These are phyloP conservation scores for Anacardium occidentale DNA, from an alignment of 345 rosid genomes.

Conservation along the genomic window DNA sequence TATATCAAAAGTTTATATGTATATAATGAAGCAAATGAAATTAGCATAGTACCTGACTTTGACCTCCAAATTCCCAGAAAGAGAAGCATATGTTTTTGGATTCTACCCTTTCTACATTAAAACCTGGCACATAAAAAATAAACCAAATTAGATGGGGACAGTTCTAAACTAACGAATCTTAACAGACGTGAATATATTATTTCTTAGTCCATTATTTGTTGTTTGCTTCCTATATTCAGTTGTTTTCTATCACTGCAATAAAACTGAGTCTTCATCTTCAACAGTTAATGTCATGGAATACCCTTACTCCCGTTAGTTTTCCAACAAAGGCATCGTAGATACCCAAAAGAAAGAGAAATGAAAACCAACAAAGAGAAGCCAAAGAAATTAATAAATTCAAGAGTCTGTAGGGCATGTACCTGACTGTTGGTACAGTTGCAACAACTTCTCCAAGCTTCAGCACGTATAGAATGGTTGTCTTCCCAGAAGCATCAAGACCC, in stretches of 20 bases:
- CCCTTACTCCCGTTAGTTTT: too few relatives aligned
- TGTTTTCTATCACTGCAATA: too few relatives aligned
- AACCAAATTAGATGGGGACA: too few relatives aligned
- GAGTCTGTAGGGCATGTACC: slow-evolving; percentile 34
- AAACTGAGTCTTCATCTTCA: too few relatives aligned
- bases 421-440: slow-evolving; percentile 53
- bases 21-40: neutral
- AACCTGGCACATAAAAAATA: slow-evolving; percentile 37
- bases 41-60: slow-evolving; percentile 44
- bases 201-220: too few relatives aligned
- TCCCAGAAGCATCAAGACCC: slow-evolving; percentile 75
- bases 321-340: neutral
- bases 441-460: slow-evolving; percentile 67
- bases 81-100: slow-evolving; percentile 53
- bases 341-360: neutral
- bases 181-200: too few relatives aligned
- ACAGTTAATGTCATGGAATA: too few relatives aligned
- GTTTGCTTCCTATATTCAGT: too few relatives aligned
- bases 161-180: too few relatives aligned
- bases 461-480: slow-evolving; percentile 69
- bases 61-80: slow-evolving; percentile 80
- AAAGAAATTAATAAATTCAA: neutral
- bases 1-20: neutral
- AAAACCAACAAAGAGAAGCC: neutral
- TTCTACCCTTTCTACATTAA: slow-evolving; percentile 62